Evolutionary conservation across 192 early-diverging fungal species (phyloP).

Genomic region (Backusella tarrabulga): DNA sequence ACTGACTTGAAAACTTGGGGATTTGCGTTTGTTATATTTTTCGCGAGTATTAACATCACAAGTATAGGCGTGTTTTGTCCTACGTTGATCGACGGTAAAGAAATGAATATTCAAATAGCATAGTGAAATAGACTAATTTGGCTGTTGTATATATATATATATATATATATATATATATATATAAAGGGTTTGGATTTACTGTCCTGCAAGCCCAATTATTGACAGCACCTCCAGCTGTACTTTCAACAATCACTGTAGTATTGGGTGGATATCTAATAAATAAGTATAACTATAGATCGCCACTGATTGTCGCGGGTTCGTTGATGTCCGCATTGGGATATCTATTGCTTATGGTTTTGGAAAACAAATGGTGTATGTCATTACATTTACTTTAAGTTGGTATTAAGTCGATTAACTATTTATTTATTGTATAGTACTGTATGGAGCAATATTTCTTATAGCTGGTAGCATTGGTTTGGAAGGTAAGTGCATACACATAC

Average conservation of each 20-base stretch:
- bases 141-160: background rate
- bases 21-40: constrained; percentile 13
- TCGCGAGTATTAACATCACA: constrained; percentile 1
- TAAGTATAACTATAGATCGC: constrained; percentile 14
- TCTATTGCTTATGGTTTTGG: constrained; percentile 6
- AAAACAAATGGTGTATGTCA: constrained; percentile 26
- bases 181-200: constrained; percentile 23
- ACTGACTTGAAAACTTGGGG: constrained; percentile 23
- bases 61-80: constrained; percentile 22
- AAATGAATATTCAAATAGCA: background rate
- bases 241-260: constrained; percentile 11
- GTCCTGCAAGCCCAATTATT: constrained; percentile 24
- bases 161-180: too few relatives aligned
- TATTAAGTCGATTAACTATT: background rate
- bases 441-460: background rate
- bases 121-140: background rate
- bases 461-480: background rate
- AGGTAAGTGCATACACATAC: background rate
- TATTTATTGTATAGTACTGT: background rate
- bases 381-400: background rate
- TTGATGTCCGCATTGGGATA: constrained; percentile 18
- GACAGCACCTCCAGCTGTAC: constrained; percentile 23
- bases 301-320: constrained; percentile 17
- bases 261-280: constrained; percentile 18
- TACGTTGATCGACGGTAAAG: constrained; percentile 21